Evolutionary conservation across 202 grass and related monocot species (phyloP).

Genomic region (Bolboschoenoplectus hybrid): DNA sequence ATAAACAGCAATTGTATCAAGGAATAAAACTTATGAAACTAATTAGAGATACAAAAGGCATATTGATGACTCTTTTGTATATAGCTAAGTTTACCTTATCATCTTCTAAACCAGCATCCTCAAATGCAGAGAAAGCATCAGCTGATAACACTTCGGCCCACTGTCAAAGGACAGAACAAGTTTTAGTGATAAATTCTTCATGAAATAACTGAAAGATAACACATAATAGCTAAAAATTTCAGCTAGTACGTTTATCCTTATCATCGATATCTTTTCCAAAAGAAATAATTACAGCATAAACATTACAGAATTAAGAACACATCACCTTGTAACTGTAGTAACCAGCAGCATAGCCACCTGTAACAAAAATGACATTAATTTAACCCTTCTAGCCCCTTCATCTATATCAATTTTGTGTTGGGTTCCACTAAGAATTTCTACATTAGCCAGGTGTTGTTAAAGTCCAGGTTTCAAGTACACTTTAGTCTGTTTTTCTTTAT

Average conservation of each 20-base stretch:
- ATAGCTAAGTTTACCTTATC: conserved; percentile 56
- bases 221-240: conserved; percentile 3
- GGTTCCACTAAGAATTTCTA: not conserved
- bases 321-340: conserved; percentile 99
- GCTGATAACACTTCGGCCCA: conserved; percentile 97
- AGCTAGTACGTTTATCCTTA: conserved; percentile 11
- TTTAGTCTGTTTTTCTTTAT: not conserved
- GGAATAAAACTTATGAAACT: not conserved
- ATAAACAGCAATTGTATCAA: conserved; percentile 7
- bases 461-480: conserved; percentile 16
- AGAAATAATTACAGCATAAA: conserved; percentile 24
- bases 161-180: conserved; percentile 42
- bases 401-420: conserved; percentile 2
- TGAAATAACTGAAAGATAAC: not conserved
- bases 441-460: not conserved
- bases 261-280: not conserved
- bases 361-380: conserved; percentile 23
- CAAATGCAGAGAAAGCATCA: conserved; percentile 98
- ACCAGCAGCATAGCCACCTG: conserved; percentile 97
- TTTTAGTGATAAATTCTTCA: not conserved
- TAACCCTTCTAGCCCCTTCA: not conserved
- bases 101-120: conserved; percentile 89
- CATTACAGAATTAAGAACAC: conserved; percentile 15
- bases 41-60: not conserved
- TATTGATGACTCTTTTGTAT: not conserved